These are phyloP conservation scores for Cladosporium sp. DNA, from an alignment of 2,329 filamentous ascomycete species.

Conservation along the genomic window DNA sequence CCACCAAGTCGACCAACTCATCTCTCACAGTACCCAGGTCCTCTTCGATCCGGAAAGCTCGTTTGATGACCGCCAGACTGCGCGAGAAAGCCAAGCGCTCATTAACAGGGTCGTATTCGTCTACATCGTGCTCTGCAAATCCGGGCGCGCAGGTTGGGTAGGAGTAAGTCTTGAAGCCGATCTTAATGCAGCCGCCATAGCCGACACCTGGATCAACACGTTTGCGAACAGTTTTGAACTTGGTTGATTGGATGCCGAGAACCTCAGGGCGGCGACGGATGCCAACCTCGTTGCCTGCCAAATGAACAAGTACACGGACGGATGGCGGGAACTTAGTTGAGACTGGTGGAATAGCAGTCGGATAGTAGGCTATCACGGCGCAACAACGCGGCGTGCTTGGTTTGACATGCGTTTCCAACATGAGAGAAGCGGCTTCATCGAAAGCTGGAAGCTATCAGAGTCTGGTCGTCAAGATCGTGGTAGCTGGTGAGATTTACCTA, in stretches of 20 bases:
- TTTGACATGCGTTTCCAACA: constrained; percentile 60
- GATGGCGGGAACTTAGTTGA: constrained; percentile 47
- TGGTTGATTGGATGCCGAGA: constrained; percentile 54
- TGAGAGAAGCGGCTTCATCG: constrained; percentile 62
- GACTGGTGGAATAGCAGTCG: constrained; percentile 57
- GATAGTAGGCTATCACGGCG: constrained; percentile 66
- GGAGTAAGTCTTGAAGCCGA: constrained; percentile 53
- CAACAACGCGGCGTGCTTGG: constrained; percentile 58
- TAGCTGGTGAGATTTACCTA: constrained; percentile 49
- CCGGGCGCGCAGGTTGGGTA: constrained; percentile 62
- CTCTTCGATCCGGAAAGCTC: constrained; percentile 58
- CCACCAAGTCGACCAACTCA: constrained; percentile 28
- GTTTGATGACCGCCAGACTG: constrained; percentile 60
- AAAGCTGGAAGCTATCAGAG: constrained; percentile 50
- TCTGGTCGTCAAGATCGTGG: background rate
- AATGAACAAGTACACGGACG: constrained; percentile 58
- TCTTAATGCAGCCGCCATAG: constrained; percentile 49
- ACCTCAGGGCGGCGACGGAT: constrained; percentile 53
- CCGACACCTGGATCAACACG: constrained; percentile 55
- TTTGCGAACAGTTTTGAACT: constrained; percentile 51
- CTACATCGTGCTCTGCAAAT: constrained; percentile 71
- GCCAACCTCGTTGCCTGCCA: constrained; percentile 54
- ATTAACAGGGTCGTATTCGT: constrained; percentile 66
- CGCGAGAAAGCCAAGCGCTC: constrained; percentile 71
- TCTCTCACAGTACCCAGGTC: constrained; percentile 51